phyloP scores from a whole-genome alignment of 2,329 filamentous ascomycete genomes.

The Fusarium sp. region DNA sequence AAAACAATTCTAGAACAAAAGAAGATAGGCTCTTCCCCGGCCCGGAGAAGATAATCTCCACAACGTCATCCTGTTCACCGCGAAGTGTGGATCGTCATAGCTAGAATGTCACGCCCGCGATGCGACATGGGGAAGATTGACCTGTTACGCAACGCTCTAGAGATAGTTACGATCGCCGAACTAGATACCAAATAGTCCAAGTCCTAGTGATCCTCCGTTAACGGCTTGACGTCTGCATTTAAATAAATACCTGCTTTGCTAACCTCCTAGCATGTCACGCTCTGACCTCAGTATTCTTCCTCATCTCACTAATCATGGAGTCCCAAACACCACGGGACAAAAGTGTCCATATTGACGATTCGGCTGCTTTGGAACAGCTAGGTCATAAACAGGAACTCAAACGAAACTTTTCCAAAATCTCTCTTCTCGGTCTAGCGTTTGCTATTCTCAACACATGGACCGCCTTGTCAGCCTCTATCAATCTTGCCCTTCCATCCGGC shows the following conservation, averaged over 20 bases:
- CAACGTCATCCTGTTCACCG: conserved; percentile 36
- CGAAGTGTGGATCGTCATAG: conserved; percentile 37
- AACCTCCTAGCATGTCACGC: not conserved
- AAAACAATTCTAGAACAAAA: conserved; percentile 31
- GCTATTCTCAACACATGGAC: conserved; percentile 65
- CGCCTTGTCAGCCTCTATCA: conserved; percentile 61
- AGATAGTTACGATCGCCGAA: conserved; percentile 24
- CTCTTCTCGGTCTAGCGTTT: conserved; percentile 62
- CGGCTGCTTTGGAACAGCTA: conserved; percentile 57
- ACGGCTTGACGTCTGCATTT: not conserved
- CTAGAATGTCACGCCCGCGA: not conserved
- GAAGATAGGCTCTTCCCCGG: conserved; percentile 34
- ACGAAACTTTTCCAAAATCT: conserved; percentile 63
- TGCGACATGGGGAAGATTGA: conserved; percentile 7
- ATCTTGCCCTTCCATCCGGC: conserved; percentile 72
- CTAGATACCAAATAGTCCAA: conserved; percentile 15
- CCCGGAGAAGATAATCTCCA: conserved; percentile 30
- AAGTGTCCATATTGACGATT: conserved; percentile 48
- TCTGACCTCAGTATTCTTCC: not conserved
- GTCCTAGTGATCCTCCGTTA: conserved; percentile 27
- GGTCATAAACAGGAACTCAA: conserved; percentile 64
- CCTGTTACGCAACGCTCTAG: conserved; percentile 41
- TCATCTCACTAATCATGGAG: conserved; percentile 33
- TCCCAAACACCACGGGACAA: conserved; percentile 34
- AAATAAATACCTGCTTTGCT: conserved; percentile 28